Evolutionary conservation across 257 asterid genomes (phyloP), one percentile per base, ranked within the genome.

Genomic region (Nicotiana knightiana): DNA sequence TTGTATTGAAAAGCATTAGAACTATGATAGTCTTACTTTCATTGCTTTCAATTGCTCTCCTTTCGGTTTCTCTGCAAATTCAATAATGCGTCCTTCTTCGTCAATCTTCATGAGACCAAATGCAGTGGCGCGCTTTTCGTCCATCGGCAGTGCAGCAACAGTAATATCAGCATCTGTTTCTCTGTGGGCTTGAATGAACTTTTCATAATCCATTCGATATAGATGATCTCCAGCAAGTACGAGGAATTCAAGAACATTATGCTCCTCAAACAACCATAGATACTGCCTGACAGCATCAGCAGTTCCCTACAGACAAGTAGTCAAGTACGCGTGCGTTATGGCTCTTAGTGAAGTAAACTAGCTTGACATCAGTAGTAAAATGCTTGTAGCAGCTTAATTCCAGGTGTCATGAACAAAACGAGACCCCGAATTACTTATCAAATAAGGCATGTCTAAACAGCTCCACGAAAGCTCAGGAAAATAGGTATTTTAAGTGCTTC

Each of bases 201-300:
- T 93, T 90, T 95, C 98, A 78, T 95, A 95, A 82, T 95, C 99
- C 99, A 95, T 95, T 82, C 99, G 88, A 81, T 95, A 95, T 76
- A 95, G 85, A 88, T 95, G 99, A 85, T 95, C 99, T 82, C 99
- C 99, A 63, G 99, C 99, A 85, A 95, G 97, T 85, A 95, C 65
- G 81, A 95, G 87, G 90, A 76, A 95, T 81, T 95, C 99, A 18
- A 93, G 95, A 84, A 95, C 91, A 81, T 88, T 87, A 79, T 95
- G 99, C 89, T 95, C 99, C 85, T 95, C 99, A 78, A 95, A 93
- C 83, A 95, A 88, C 99, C 99, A 95, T 39, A 92, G 75, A 73
- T 93, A 95, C 75, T 95, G 98, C 89, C 99, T 92, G 30, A 95
- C 99, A 67, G 99, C 99, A 87, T 95, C 99, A 58, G 99, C 98